Conservation (phyloP, 106 monocot species). For the Narthecium ossifragum region DNA sequence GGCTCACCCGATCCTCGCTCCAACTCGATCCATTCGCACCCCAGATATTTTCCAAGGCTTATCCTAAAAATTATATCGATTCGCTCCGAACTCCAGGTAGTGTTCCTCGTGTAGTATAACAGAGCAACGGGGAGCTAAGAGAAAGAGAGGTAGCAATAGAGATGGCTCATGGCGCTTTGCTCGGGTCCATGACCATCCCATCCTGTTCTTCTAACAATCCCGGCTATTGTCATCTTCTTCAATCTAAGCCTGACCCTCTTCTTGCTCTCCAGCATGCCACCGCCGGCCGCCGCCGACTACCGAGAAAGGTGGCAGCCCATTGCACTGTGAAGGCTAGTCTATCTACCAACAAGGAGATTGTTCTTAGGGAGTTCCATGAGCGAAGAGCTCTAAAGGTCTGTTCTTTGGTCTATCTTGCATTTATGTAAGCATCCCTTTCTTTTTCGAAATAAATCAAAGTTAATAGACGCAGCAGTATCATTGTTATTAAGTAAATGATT, state of each 20-base stretch:
- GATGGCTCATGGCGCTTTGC: constrained; percentile 22
- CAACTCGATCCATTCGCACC: too few species aligned
- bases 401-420: background rate
- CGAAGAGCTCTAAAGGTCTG: constrained; percentile 41
- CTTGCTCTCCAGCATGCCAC: background rate
- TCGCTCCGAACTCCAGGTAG: too few species aligned
- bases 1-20: too few species aligned
- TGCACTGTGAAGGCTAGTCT: constrained; percentile 11
- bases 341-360: constrained; percentile 22
- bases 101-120: too few species aligned
- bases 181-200: constrained; percentile 14
- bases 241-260: background rate
- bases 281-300: background rate
- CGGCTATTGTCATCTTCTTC: background rate
- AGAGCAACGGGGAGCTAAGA: too few species aligned
- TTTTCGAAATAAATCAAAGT: background rate
- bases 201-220: background rate
- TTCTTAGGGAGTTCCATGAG: constrained; percentile 32
- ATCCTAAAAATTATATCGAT: too few species aligned
- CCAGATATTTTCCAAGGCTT: too few species aligned
- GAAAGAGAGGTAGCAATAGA: background rate
- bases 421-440: background rate
- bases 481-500: background rate
- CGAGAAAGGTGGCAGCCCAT: background rate
- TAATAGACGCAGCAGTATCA: background rate